Evolutionary conservation across 768 basidiomycete species (phyloP).

Genomic region (Lactarius evosmus): DNA sequence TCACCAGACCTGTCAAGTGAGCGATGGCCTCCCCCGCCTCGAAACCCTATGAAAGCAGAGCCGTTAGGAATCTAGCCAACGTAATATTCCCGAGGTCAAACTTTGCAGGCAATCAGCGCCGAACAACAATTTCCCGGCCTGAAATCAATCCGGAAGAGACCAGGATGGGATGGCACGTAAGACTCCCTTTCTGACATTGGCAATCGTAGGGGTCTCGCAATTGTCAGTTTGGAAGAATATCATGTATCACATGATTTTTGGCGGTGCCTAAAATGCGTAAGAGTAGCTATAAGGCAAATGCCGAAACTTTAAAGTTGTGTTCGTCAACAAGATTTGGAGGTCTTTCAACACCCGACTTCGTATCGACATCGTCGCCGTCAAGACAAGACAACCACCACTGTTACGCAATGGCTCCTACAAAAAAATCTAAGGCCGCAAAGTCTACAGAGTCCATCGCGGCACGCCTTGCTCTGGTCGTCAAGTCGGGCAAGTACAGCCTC

Average conservation of each 20-base stretch:
- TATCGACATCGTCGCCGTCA: conserved; percentile 12
- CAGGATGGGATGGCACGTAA: conserved; percentile 38
- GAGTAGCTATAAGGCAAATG: conserved; percentile 16
- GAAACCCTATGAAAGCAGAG: conserved; percentile 35
- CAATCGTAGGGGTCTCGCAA: neutral
- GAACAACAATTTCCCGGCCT: conserved; percentile 39
- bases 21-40: conserved; percentile 39
- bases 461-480: conserved; percentile 92
- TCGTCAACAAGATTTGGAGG: neutral
- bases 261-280: neutral
- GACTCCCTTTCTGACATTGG: conserved; percentile 1
- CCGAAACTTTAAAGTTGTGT: conserved; percentile 19
- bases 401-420: conserved; percentile 81
- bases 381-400: conserved; percentile 22
- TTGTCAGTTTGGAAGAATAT: too few species aligned
- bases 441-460: conserved; percentile 91
- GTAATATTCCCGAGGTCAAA: conserved; percentile 11
- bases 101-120: conserved; percentile 38
- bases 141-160: conserved; percentile 39
- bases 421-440: conserved; percentile 94
- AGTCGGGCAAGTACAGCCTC: conserved; percentile 95
- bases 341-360: neutral
- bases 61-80: neutral
- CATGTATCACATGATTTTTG: neutral
- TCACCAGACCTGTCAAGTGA: conserved; percentile 35